Conservation (phyloP, 2,329 filamentous ascomycete species). For the Ophiostoma pallidulum region DNA sequence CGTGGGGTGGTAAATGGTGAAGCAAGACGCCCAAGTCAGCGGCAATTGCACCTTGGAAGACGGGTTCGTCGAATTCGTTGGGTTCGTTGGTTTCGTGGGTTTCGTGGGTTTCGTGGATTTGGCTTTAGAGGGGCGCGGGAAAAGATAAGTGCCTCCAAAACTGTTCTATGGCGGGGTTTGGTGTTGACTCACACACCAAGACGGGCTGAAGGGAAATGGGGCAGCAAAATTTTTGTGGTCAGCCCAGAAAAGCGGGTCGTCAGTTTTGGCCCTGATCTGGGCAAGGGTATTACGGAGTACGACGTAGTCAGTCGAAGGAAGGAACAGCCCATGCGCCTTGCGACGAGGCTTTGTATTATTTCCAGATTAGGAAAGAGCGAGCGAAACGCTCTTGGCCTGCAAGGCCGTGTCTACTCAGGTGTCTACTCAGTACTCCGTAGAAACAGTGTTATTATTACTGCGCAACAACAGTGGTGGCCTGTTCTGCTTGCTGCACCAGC, state of each 20-base stretch:
- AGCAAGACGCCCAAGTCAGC: background rate
- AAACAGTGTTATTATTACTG: too few relatives aligned
- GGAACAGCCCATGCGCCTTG: background rate
- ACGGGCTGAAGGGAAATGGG: background rate
- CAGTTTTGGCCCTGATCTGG: background rate
- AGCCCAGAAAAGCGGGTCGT: slow-evolving; percentile 2
- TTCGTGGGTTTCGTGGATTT: background rate
- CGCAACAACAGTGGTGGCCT: too few relatives aligned
- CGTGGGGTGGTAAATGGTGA: background rate
- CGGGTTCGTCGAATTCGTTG: background rate
- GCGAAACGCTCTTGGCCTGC: too few relatives aligned
- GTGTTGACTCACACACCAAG: slow-evolving; percentile 15
- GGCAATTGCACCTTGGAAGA: background rate
- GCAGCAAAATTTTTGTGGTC: background rate
- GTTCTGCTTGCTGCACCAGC: too few relatives aligned
- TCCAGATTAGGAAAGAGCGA: background rate
- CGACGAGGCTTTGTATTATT: slow-evolving; percentile 1
- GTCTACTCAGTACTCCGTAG: too few relatives aligned
- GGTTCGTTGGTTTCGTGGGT: background rate
- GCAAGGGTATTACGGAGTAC: too few relatives aligned
- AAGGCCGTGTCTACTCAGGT: too few relatives aligned
- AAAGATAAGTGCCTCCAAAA: background rate
- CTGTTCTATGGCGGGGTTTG: slow-evolving; percentile 8
- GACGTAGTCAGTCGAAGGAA: too few relatives aligned
- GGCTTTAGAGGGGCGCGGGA: slow-evolving; percentile 6